phyloP scores from a whole-genome alignment of 2,329 filamentous ascomycete species.

The Ceratocystis eucalypticola region DNA sequence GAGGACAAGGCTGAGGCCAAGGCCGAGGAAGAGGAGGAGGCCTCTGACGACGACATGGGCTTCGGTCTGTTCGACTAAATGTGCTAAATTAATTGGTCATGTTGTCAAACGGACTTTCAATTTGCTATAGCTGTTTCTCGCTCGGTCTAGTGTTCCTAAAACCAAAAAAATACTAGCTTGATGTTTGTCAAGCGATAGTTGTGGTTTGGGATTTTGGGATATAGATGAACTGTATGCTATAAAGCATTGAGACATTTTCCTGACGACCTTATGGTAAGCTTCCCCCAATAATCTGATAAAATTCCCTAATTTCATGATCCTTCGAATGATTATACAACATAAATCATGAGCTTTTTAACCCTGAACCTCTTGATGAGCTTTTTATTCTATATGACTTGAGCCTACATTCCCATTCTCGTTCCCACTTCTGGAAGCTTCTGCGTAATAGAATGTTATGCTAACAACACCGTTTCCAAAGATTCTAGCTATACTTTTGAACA shows the following conservation, averaged over 20 bases:
- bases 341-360: slow-evolving; percentile 56
- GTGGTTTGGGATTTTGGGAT: slow-evolving; percentile 1
- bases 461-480: slow-evolving; percentile 12
- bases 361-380: slow-evolving; percentile 46
- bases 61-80: slow-evolving; percentile 62
- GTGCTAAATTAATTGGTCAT: slow-evolving; percentile 28
- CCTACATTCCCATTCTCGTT: not conserved
- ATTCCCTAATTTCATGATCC: slow-evolving; percentile 20
- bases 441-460: slow-evolving; percentile 10
- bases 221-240: slow-evolving; percentile 2
- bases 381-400: slow-evolving; percentile 43
- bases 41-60: slow-evolving; percentile 32
- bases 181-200: not conserved
- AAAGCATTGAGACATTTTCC: slow-evolving; percentile 17
- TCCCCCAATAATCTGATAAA: slow-evolving; percentile 18
- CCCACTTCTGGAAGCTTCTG: slow-evolving; percentile 9
- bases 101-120: slow-evolving; percentile 75
- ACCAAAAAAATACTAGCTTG: slow-evolving; percentile 5
- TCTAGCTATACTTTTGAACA: slow-evolving; percentile 5
- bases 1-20: slow-evolving; percentile 46
- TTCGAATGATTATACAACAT: slow-evolving; percentile 42
- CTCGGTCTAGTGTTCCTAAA: not conserved
- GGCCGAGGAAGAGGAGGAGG: slow-evolving; percentile 55
- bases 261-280: slow-evolving; percentile 32
- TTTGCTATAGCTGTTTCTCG: slow-evolving; percentile 23